Base-by-base conservation (phyloP, 2,329 filamentous ascomycete genomes). In the Colletotrichum theobromicola region DNA sequence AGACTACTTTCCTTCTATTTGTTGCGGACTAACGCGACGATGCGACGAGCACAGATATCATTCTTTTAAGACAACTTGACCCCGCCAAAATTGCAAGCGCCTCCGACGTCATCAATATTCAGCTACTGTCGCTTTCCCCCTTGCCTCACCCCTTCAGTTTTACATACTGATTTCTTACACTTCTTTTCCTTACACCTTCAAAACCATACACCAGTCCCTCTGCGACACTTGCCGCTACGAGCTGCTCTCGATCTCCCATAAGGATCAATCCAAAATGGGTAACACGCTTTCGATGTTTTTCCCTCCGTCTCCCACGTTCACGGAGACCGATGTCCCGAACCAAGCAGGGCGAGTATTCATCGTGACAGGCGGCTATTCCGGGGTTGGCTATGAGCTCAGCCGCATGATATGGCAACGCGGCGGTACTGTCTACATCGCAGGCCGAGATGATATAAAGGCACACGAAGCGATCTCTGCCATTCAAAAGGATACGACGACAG, bases 371-470 rank as follows among this genome's bases (percentile, higher is more conserved):
- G 76, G 75, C 26, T 77, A 78, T 24, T 74, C 77, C 1, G 80
- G 80, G 18, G 82, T 90, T 12, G 89, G 89, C 7, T 82, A 84
- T 57, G 87, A 89, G 77, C 82, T 90, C 5, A 82, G 80, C 60
- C 84, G 84, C 53, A 85, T 90, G 5, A 83, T 91, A 6, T 91
- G 91, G 79, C 78, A 80, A 5, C 84, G 83, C 13, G 86, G 88
- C 72, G 88, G 81, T 30, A 89, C 83, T 3, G 85, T 91, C 50
- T 90, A 90, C 78, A 79, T 90, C 24, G 88, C 87, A 5, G 86
- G 84, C 3, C 87, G 88, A 50, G 78, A 77, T 15, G 74, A 81
- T 26, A 77, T 80, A 5, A 87, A 86, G 70, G 85, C 81, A 16
- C 78, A 80, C 7, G 72, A 78, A 1, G 86, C 86, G 24, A 87